These are phyloP conservation scores for Agrostemma githago DNA, from an alignment of 148 eudicot species.

Conservation along the genomic window DNA sequence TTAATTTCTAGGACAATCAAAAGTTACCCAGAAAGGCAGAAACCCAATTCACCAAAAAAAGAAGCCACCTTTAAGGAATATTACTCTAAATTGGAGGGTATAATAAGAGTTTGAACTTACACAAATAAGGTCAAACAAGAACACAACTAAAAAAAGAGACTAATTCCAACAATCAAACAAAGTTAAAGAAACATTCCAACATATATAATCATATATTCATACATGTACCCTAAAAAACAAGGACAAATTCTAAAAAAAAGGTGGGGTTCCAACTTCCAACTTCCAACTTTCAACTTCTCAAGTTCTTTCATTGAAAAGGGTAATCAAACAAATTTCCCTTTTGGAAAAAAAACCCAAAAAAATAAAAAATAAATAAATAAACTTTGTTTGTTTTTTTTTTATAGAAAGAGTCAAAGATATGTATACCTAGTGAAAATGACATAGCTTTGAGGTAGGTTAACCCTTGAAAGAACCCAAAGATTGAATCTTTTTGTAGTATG, in stretches of 20 bases:
- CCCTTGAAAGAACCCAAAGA: slow-evolving; percentile 17
- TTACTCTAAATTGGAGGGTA: background rate
- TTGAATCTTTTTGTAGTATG: background rate
- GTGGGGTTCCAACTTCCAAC: slow-evolving; percentile 16
- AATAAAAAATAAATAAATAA: too few relatives aligned
- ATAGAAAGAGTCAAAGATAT: slow-evolving; percentile 24
- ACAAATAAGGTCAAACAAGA: slow-evolving; percentile 25
- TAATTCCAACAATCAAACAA: slow-evolving; percentile 4
- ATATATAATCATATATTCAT: background rate
- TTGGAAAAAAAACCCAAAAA: background rate
- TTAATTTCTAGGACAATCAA: background rate
- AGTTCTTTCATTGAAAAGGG: slow-evolving; percentile 1
- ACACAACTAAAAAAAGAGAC: slow-evolving; percentile 18
- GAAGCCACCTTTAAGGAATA: slow-evolving; percentile 1
- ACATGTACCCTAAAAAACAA: background rate
- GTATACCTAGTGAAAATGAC: slow-evolving; percentile 36
- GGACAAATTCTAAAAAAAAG: slow-evolving; percentile 1
- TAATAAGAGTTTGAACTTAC: slow-evolving; percentile 15
- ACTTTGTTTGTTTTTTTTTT: too few relatives aligned
- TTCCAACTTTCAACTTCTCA: background rate
- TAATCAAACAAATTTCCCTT: slow-evolving; percentile 27
- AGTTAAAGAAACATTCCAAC: background rate
- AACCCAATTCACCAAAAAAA: slow-evolving; percentile 20
- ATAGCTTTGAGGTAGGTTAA: slow-evolving; percentile 16
- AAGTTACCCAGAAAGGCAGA: slow-evolving; percentile 18